These are phyloP conservation scores for Tetrahymena borealis DNA, from an alignment of 73 alveolate genomes.

Conservation along the genomic window DNA sequence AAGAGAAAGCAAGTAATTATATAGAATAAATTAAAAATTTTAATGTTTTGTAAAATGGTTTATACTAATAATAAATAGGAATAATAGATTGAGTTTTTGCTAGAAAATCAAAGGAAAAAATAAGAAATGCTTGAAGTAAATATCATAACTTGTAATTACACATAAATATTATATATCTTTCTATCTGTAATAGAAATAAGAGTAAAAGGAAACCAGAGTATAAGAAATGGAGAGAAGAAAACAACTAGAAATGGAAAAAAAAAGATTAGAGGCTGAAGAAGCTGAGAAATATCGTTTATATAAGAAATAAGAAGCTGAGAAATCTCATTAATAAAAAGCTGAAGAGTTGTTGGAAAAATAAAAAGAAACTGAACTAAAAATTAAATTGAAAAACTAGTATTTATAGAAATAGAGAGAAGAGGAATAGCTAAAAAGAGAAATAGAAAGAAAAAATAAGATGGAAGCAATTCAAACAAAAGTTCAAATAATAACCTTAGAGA, in stretches of 20 bases:
- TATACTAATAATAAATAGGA: neutral
- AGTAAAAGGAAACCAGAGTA: neutral
- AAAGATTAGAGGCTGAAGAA: neutral
- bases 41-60: neutral
- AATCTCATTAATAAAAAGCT: neutral
- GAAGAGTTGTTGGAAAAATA: neutral
- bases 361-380: neutral
- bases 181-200: neutral
- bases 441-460: neutral
- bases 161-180: neutral
- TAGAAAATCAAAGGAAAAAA: neutral
- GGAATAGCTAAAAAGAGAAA: neutral
- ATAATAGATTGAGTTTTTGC: neutral
- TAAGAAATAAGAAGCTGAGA: neutral
- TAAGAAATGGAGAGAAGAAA: neutral
- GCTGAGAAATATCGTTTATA: neutral
- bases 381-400: neutral
- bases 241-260: neutral
- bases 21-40: neutral
- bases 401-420: neutral
- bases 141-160: neutral
- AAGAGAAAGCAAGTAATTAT: neutral
- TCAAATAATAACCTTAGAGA: neutral
- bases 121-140: neutral
- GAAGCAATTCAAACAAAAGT: neutral